These are phyloP conservation scores for Metarhizium humberi DNA, from an alignment of 2,329 filamentous ascomycete genomes.

Conservation along the genomic window DNA sequence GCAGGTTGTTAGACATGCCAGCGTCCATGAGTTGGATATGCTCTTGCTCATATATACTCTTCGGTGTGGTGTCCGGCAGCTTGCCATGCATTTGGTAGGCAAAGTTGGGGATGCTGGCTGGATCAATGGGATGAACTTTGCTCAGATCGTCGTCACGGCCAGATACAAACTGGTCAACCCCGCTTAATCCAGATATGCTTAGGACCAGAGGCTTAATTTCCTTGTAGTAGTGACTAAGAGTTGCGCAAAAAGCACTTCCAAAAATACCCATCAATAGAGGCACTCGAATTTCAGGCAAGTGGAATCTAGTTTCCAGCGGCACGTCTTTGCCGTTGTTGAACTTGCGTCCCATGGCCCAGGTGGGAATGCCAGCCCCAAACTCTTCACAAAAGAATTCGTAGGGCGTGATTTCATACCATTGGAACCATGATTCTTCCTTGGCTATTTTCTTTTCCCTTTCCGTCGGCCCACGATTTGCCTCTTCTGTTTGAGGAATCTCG, in stretches of 20 bases:
- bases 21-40: constrained; percentile 90
- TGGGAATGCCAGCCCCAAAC: constrained; percentile 82
- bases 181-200: constrained; percentile 62
- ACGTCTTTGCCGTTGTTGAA: constrained; percentile 58
- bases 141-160: constrained; percentile 75
- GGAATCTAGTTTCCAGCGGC: constrained; percentile 50
- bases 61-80: constrained; percentile 68
- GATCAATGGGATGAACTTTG: constrained; percentile 91
- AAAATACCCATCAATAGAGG: constrained; percentile 89
- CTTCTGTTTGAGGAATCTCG: constrained; percentile 64
- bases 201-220: constrained; percentile 79
- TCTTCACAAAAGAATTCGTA: constrained; percentile 97
- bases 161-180: constrained; percentile 74
- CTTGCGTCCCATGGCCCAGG: constrained; percentile 80
- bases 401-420: constrained; percentile 94
- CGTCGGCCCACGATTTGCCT: constrained; percentile 17
- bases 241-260: constrained; percentile 93
- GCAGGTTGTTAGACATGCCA: constrained; percentile 97
- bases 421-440: constrained; percentile 76
- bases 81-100: constrained; percentile 69
- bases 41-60: constrained; percentile 59
- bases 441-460: constrained; percentile 33
- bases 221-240: constrained; percentile 89
- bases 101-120: constrained; percentile 84
- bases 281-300: constrained; percentile 75